These are phyloP conservation scores for Paecilomyces sp. DNA, from an alignment of 2,329 filamentous ascomycete species.

Conservation along the genomic window DNA sequence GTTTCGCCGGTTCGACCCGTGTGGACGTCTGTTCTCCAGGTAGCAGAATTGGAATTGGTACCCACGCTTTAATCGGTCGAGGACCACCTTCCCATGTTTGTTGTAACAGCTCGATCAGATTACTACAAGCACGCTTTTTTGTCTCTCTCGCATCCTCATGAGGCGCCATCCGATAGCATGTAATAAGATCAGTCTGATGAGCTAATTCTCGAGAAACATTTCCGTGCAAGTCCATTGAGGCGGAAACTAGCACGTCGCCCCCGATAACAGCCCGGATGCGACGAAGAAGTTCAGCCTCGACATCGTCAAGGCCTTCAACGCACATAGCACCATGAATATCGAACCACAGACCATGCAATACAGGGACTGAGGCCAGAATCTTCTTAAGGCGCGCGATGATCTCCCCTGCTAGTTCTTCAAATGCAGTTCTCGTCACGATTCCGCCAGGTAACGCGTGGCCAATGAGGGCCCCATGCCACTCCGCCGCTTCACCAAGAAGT, in stretches of 20 bases:
- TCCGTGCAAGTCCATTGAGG: constrained; percentile 51
- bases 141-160: constrained; percentile 47
- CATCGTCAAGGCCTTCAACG: constrained; percentile 44
- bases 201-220: constrained; percentile 46
- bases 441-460: constrained; percentile 48
- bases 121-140: constrained; percentile 45
- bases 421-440: constrained; percentile 39
- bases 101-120: constrained; percentile 37
- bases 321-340: constrained; percentile 53
- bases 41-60: constrained; percentile 45
- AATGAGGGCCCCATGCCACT: constrained; percentile 47
- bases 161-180: constrained; percentile 48
- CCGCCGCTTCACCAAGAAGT: constrained; percentile 33
- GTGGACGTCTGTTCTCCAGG: constrained; percentile 52
- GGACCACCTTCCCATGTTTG: constrained; percentile 1
- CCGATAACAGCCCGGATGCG: constrained; percentile 43
- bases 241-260: constrained; percentile 41
- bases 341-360: constrained; percentile 47
- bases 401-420: constrained; percentile 38
- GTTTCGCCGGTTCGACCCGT: constrained; percentile 45
- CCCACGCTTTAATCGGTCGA: constrained; percentile 46
- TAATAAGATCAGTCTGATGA: constrained; percentile 46
- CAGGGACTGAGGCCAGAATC: constrained; percentile 23
- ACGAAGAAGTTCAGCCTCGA: constrained; percentile 41
- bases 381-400: constrained; percentile 32